Conservation (phyloP, 2,329 filamentous ascomycete species). For the Colletotrichum musae region DNA sequence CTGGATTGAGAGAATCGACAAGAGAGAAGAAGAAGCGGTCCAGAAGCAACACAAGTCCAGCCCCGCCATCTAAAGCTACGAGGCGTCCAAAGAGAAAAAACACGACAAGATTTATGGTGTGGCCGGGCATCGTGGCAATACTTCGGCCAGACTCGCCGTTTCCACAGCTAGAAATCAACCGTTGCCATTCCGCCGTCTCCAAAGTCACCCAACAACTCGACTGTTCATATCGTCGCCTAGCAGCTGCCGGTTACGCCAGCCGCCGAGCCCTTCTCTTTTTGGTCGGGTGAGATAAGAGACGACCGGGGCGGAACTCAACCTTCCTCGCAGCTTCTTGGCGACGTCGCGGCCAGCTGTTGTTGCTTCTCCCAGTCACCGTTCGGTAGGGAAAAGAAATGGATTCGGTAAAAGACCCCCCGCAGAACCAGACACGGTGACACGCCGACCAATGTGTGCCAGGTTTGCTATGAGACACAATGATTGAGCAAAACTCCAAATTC, state of each 20-base stretch:
- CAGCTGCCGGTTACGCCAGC: constrained; percentile 43
- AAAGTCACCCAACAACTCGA: constrained; percentile 39
- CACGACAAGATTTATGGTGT: constrained; percentile 63
- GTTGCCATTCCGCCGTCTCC: constrained; percentile 44
- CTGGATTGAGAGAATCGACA: constrained; percentile 42
- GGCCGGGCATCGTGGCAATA: constrained; percentile 56
- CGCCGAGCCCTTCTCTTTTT: constrained; percentile 17
- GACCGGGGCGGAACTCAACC: constrained; percentile 11
- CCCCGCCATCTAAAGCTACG: constrained; percentile 55
- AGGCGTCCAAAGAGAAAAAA: constrained; percentile 55
- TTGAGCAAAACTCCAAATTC: constrained; percentile 57
- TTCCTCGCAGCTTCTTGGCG: constrained; percentile 33
- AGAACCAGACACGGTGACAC: constrained; percentile 41
- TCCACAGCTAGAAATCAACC: constrained; percentile 44
- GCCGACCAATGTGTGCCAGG: constrained; percentile 40
- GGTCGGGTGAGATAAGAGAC: constrained; percentile 19
- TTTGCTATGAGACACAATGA: constrained; percentile 51
- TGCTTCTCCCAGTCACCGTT: constrained; percentile 31
- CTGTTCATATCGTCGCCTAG: constrained; percentile 49
- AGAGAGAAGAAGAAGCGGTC: constrained; percentile 41
- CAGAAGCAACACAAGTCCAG: constrained; percentile 44
- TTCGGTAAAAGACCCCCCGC: constrained; percentile 35
- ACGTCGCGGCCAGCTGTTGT: constrained; percentile 36
- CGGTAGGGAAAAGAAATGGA: constrained; percentile 29
- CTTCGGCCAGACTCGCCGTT: constrained; percentile 47